Evolutionary conservation across 2,329 filamentous ascomycete species (phyloP), one percentile per base, ranked within the genome.

Genomic region (Fusarium metavorans): DNA sequence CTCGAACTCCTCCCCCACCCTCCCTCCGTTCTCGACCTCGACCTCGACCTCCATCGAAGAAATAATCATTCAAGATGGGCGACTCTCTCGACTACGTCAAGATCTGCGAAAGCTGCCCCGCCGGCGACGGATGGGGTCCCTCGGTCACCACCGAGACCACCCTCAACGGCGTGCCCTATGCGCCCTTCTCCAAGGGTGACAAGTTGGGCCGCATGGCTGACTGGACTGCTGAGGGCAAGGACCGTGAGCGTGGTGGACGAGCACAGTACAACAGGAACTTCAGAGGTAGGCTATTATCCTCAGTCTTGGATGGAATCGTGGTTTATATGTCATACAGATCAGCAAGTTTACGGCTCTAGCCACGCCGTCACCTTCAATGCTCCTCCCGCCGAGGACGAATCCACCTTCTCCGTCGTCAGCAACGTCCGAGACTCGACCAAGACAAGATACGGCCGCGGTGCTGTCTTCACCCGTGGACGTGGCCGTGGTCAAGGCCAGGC

Each of bases 171-270:
- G 95, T 98, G 59, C 97, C 97, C 43, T 99, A 98, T 84, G 97
- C 97, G 79, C 97, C 97, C 71, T 99, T 97, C 88, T 98, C 95
- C 77, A 99, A 99, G 87, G 95, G 95, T 83, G 97, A 99, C 88
- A 98, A 98, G 90, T 89, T 99, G 70, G 97, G 97, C 81, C 95
- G 97, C 84, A 98, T 99, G 95, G 97, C 97, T 71, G 97, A 99
- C 88, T 99, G 97, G 97, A 97, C 95, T 20, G 82, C 92, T 57
- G 97, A 98, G 82, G 92, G 94, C 83, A 98, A 98, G 86, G 94
- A 97, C 71, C 88, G 95, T 80, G 90, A 92, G 78, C 88, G 91
- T 71, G 93, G 93, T 77, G 94, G 95, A 72, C 89, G 96, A 82
- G 92, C 94, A 84, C 94, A 97, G 82, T 98, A 97, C 85, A 95